A percentile compares a stretch with the other conserved stretches of the same genome.
These are phyloP conservation scores for Naganishia liquefaciens DNA, from an alignment of 1,284 basidiomycete genomes.

Conservation along the genomic window DNA sequence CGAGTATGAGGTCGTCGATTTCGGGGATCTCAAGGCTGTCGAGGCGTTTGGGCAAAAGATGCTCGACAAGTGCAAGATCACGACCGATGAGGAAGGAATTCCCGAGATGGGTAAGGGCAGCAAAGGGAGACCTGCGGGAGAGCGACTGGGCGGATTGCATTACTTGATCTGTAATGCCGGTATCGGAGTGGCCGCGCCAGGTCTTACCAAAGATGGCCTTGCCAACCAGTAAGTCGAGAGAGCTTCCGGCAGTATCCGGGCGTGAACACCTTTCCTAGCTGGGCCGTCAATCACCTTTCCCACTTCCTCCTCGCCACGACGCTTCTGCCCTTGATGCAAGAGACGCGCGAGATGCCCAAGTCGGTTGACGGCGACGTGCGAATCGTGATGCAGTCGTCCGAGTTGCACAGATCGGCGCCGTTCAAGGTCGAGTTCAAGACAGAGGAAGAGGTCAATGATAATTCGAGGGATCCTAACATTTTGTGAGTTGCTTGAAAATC, in stretches of 20 bases:
- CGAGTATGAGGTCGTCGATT: conserved; percentile 40
- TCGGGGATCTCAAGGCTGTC: conserved; percentile 52
- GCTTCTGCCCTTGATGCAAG: conserved; percentile 43
- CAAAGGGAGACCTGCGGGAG: conserved; percentile 8
- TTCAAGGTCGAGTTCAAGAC: conserved; percentile 44
- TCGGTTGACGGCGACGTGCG: conserved; percentile 33
- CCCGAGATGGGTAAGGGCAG: conserved; percentile 19
- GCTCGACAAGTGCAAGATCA: conserved; percentile 63
- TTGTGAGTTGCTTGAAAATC: conserved; percentile 30
- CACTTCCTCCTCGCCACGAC: conserved; percentile 43
- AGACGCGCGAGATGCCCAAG: conserved; percentile 38
- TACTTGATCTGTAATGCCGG: conserved; percentile 45
- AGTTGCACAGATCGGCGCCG: conserved; percentile 43
- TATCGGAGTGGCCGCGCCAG: conserved; percentile 47
- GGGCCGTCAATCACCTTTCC: conserved; percentile 46
- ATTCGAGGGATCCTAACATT: conserved; percentile 38
- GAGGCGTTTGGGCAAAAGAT: conserved; percentile 64
- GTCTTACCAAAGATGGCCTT: conserved; percentile 43
- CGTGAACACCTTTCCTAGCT: conserved; percentile 24
- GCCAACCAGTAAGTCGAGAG: conserved; percentile 40
- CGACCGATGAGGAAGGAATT: conserved; percentile 52
- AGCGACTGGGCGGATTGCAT: conserved; percentile 32
- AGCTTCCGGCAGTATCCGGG: neutral
- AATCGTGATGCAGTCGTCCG: conserved; percentile 45
- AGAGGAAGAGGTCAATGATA: conserved; percentile 42